phyloP scores from a whole-genome alignment of 2,329 filamentous ascomycete species.

The Fusarium pseudograminearum region DNA sequence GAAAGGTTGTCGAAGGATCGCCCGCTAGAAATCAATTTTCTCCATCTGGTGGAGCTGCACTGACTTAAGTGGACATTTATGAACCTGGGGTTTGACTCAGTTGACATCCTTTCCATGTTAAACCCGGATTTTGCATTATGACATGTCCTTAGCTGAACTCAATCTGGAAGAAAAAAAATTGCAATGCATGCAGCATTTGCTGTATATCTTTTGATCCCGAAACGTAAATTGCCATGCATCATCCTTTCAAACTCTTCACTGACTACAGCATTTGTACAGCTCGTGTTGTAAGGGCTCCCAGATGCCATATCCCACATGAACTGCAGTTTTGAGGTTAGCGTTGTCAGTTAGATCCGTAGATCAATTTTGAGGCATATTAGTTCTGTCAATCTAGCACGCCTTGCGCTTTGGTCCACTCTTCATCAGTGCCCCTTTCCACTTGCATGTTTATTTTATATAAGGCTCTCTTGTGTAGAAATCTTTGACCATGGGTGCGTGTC shows the following conservation, averaged over 20 bases:
- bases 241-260: neutral
- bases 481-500: neutral
- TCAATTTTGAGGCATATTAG: neutral
- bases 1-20: neutral
- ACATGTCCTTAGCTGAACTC: neutral
- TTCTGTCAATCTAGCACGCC: neutral
- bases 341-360: neutral
- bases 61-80: neutral
- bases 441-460: neutral
- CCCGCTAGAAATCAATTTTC: neutral
- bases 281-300: neutral
- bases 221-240: too few species aligned
- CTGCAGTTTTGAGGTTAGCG: neutral
- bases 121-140: neutral
- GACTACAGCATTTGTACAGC: neutral
- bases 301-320: neutral
- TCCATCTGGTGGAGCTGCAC: neutral
- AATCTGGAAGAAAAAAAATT: neutral
- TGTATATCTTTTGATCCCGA: neutral
- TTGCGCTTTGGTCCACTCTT: neutral
- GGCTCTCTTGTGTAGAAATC: neutral
- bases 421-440: constrained; percentile 2
- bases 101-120: neutral
- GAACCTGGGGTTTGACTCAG: neutral
- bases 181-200: neutral